phyloP scores from a whole-genome alignment of 2,329 filamentous ascomycete genomes.

The Paracorniculantispora psalliotae region DNA sequence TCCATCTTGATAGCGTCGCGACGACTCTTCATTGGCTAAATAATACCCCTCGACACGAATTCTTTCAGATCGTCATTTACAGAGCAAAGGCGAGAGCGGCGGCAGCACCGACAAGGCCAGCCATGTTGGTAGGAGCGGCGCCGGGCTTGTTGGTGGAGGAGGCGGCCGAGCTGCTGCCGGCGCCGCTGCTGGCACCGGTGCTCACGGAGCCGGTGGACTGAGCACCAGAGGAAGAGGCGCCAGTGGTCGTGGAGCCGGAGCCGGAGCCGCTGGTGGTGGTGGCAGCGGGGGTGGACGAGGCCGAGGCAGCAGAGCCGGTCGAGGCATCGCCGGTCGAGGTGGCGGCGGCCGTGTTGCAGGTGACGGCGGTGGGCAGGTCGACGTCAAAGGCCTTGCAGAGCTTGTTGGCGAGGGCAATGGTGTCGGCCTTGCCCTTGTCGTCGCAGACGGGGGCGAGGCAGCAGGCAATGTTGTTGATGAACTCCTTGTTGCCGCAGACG shows the following conservation, averaged over 20 bases:
- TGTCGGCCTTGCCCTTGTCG: constrained; percentile 26
- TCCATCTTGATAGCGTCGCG: not conserved
- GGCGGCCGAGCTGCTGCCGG: not conserved
- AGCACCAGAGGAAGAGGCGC: not conserved
- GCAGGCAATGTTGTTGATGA: constrained; percentile 38
- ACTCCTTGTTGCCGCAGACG: constrained; percentile 36
- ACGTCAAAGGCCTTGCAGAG: constrained; percentile 35
- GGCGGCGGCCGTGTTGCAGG: constrained; percentile 25
- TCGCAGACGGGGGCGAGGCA: constrained; percentile 34
- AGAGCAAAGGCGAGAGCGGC: constrained; percentile 13
- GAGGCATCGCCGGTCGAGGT: not conserved
- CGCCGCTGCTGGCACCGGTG: not conserved
- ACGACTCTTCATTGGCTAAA: not conserved
- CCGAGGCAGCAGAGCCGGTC: not conserved
- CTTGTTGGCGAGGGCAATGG: constrained; percentile 33
- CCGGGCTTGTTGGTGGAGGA: constrained; percentile 1
- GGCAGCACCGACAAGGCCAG: constrained; percentile 13
- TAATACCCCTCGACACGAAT: too few relatives aligned
- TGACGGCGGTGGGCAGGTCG: constrained; percentile 31
- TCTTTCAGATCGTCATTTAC: not conserved
- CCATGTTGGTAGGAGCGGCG: constrained; percentile 9
- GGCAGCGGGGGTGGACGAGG: not conserved
- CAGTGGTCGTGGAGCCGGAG: not conserved
- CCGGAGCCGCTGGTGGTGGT: too few relatives aligned
- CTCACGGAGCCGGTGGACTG: not conserved